Percentiles rank a stretch among this genome's conserved stretches.
phyloP scores from a whole-genome alignment of 306 rosid species.

The Comarum palustre region DNA sequence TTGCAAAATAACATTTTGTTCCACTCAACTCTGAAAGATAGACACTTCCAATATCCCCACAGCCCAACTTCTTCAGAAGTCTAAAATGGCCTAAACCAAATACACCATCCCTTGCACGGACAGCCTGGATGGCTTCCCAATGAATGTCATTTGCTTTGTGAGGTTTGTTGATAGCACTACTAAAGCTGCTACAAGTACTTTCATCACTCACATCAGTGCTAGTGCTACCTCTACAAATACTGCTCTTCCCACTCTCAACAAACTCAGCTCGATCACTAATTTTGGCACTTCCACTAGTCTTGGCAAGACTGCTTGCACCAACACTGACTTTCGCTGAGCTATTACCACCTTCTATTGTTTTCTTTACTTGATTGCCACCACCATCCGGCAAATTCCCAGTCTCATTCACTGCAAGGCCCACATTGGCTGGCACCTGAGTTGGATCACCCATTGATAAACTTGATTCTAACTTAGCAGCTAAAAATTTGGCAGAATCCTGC shows the following conservation, averaged over 20 bases:
- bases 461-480: slow-evolving; percentile 30
- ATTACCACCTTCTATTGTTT: slow-evolving; percentile 18
- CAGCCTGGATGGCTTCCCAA: slow-evolving; percentile 59
- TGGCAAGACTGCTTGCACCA: slow-evolving; percentile 34
- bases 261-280: slow-evolving; percentile 36
- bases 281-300: slow-evolving; percentile 42
- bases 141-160: slow-evolving; percentile 52
- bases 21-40: slow-evolving; percentile 51
- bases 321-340: slow-evolving; percentile 33
- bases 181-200: slow-evolving; percentile 55
- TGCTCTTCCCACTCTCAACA: slow-evolving; percentile 54
- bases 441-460: slow-evolving; percentile 35
- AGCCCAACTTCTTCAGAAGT: slow-evolving; percentile 50
- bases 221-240: slow-evolving; percentile 55
- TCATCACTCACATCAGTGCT: slow-evolving; percentile 56
- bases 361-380: slow-evolving; percentile 32
- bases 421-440: slow-evolving; percentile 22
- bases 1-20: slow-evolving; percentile 52
- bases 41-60: slow-evolving; percentile 58
- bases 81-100: slow-evolving; percentile 50
- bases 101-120: slow-evolving; percentile 39
- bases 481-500: slow-evolving; percentile 22
- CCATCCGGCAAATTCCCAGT: slow-evolving; percentile 11
- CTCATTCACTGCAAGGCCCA: slow-evolving; percentile 8
- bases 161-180: slow-evolving; percentile 50